A percentile compares a stretch with the other conserved stretches of the same genome.
Evolutionary conservation across 305 asterid species (phyloP).

Genomic region (Nicotiana rustica): DNA sequence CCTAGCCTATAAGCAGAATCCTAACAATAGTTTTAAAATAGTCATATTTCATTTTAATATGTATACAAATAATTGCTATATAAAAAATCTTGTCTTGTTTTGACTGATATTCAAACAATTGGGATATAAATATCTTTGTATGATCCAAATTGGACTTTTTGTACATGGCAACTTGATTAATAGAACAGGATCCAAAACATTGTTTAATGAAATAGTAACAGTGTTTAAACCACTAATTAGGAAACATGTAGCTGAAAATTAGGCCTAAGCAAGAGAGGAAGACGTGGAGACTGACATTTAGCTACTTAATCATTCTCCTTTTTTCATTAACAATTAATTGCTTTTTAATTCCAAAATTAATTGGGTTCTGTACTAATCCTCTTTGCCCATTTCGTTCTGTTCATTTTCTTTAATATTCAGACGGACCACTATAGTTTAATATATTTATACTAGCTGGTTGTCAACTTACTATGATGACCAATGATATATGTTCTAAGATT

Average conservation of each 20-base stretch:
- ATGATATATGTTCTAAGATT: background rate
- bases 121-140: slow-evolving; percentile 24
- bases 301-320: background rate
- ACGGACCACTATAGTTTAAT: background rate
- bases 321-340: background rate
- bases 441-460: background rate
- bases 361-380: background rate
- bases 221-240: background rate
- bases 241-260: slow-evolving; percentile 31
- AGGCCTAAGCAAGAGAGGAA: slow-evolving; percentile 30
- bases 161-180: slow-evolving; percentile 1
- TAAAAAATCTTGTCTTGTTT: background rate
- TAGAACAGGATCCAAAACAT: slow-evolving; percentile 9
- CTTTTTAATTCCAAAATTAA: background rate
- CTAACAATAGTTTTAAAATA: background rate
- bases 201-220: slow-evolving; percentile 10
- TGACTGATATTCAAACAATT: slow-evolving; percentile 11
- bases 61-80: background rate
- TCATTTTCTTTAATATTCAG: background rate
- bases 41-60: background rate
- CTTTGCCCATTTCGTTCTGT: background rate
- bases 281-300: slow-evolving; percentile 30
- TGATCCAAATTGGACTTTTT: slow-evolving; percentile 19
- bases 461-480: background rate
- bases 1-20: background rate